A percentile compares a stretch with the other conserved stretches of the same genome.
phyloP scores from a whole-genome alignment of 208 protist genomes.

The Naegleria fowleri region DNA sequence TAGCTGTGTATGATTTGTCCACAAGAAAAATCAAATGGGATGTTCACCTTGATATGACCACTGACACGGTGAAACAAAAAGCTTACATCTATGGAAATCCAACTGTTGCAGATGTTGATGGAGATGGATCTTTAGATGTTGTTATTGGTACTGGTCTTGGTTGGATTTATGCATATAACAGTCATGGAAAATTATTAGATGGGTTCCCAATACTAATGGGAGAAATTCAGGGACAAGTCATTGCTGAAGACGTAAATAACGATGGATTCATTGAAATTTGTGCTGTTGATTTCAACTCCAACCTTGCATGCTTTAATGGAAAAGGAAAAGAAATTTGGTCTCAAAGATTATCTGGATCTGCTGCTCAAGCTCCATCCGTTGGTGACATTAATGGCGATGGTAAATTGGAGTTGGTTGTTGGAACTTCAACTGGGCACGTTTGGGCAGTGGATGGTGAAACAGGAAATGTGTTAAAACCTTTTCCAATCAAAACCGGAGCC shows the following conservation, averaged over 20 bases:
- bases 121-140: constrained; percentile 50
- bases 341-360: constrained; percentile 22
- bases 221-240: constrained; percentile 59
- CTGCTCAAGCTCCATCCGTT: constrained; percentile 60
- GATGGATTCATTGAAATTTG: constrained; percentile 75
- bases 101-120: constrained; percentile 65
- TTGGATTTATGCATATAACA: constrained; percentile 35
- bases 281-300: constrained; percentile 66
- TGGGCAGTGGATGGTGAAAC: constrained; percentile 66
- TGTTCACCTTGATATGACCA: constrained; percentile 65
- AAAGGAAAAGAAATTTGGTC: constrained; percentile 66
- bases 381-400: constrained; percentile 81
- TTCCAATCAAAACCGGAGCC: constrained; percentile 48
- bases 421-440: constrained; percentile 63
- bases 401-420: constrained; percentile 68
- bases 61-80: constrained; percentile 47
- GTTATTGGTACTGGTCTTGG: constrained; percentile 49
- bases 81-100: constrained; percentile 67
- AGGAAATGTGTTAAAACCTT: constrained; percentile 54
- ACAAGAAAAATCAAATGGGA: constrained; percentile 72
- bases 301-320: constrained; percentile 66
- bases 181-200: constrained; percentile 26
- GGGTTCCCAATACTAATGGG: constrained; percentile 61
- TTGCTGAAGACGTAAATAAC: constrained; percentile 67
- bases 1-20: constrained; percentile 70